Conservation (phyloP, 2,329 filamentous ascomycete species). For the Phoma sp. region DNA sequence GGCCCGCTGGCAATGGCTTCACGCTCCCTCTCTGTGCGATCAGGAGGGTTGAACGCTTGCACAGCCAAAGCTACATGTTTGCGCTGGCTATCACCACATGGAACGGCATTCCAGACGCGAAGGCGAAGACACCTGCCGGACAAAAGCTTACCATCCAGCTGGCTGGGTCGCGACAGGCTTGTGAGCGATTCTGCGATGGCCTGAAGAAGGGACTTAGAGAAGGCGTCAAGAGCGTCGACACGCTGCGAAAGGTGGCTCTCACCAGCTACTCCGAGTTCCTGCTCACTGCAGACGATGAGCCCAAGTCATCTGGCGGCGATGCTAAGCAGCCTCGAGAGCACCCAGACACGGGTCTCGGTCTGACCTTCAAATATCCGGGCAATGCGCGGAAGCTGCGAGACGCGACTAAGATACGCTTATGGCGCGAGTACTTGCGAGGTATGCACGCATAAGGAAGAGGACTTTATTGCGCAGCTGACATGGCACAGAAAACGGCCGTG, state of each 20-base stretch:
- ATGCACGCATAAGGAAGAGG: conserved; percentile 35
- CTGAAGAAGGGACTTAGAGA: conserved; percentile 88
- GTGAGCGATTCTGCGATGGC: conserved; percentile 94
- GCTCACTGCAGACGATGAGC: conserved; percentile 57
- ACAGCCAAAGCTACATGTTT: conserved; percentile 91
- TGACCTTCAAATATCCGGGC: conserved; percentile 92
- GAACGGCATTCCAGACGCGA: conserved; percentile 66
- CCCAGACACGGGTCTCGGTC: conserved; percentile 92
- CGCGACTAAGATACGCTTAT: conserved; percentile 94
- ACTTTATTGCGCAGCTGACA: conserved; percentile 18
- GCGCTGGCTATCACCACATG: conserved; percentile 93
- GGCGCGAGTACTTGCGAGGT: conserved; percentile 88
- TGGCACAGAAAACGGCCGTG: conserved; percentile 80
- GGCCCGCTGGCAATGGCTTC: conserved; percentile 93
- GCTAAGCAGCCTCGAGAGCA: conserved; percentile 59
- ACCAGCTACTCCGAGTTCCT: conserved; percentile 80
- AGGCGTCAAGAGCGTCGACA: conserved; percentile 85
- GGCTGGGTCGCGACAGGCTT: conserved; percentile 83
- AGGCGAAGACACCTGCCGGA: conserved; percentile 58
- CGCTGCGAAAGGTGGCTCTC: conserved; percentile 76
- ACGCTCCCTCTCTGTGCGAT: conserved; percentile 92
- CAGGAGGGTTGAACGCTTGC: conserved; percentile 86
- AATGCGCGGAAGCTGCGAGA: conserved; percentile 93
- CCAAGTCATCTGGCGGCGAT: conserved; percentile 42
- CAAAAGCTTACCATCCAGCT: conserved; percentile 93